These are phyloP conservation scores for Kokia cookei DNA, from an alignment of 441 rosid genomes.

Conservation along the genomic window DNA sequence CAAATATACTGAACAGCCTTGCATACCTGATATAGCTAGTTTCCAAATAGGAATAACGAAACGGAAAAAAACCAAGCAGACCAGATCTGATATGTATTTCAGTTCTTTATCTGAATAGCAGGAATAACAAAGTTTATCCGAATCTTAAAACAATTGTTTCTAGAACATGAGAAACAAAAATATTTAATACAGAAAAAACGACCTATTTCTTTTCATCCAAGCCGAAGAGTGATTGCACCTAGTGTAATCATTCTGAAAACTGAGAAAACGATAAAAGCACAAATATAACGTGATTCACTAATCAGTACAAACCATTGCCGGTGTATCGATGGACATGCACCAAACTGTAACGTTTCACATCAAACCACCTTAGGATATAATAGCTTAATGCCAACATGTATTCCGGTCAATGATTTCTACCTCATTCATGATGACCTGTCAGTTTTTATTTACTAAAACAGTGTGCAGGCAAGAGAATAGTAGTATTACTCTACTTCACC, in stretches of 20 bases:
- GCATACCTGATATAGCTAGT: neutral
- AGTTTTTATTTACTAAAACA: slow-evolving; percentile 17
- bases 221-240: neutral
- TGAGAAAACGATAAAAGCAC: neutral
- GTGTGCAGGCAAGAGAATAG: neutral
- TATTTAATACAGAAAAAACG: neutral
- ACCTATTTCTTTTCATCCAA: neutral
- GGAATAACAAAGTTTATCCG: neutral
- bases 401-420: neutral
- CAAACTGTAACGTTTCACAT: neutral
- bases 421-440: slow-evolving; percentile 16
- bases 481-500: slow-evolving; percentile 29
- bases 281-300: neutral
- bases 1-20: neutral
- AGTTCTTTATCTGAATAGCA: neutral
- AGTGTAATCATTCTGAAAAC: neutral
- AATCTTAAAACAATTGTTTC: neutral
- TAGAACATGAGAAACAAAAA: neutral
- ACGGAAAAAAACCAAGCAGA: neutral
- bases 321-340: neutral
- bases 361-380: neutral
- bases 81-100: neutral
- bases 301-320: neutral
- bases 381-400: slow-evolving; percentile 4
- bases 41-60: neutral